These are phyloP conservation scores for Sugiyamaella xylanicola DNA, from an alignment of 1,139 yeast genomes.

Conservation along the genomic window DNA sequence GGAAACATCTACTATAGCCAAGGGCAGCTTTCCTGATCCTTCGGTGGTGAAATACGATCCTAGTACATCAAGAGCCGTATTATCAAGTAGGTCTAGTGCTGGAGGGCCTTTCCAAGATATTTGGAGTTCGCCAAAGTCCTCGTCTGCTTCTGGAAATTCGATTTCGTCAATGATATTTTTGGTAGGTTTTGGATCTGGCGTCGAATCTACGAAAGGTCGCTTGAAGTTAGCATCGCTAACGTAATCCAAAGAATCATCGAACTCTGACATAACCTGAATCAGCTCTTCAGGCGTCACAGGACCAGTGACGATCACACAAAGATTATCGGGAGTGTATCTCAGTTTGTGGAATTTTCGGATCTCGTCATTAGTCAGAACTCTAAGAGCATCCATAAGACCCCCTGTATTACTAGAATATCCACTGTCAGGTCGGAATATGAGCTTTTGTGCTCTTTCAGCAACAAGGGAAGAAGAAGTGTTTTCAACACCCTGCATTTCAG, in stretches of 20 bases:
- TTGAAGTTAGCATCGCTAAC: conserved; percentile 43
- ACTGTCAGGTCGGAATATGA: conserved; percentile 59
- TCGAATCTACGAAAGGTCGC: conserved; percentile 84
- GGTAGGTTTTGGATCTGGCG: conserved; percentile 47
- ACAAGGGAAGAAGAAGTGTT: conserved; percentile 74
- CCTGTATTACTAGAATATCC: conserved; percentile 96
- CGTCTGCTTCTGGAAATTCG: conserved; percentile 89
- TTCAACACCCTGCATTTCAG: conserved; percentile 96
- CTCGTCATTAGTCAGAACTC: conserved; percentile 69
- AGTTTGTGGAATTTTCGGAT: conserved; percentile 73
- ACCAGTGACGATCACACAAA: conserved; percentile 82
- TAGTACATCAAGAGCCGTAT: conserved; percentile 69
- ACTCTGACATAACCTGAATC: conserved; percentile 57
- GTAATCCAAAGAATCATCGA: conserved; percentile 60
- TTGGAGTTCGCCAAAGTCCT: conserved; percentile 73
- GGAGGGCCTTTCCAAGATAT: conserved; percentile 86
- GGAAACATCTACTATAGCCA: conserved; percentile 73
- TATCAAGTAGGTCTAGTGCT: conserved; percentile 53
- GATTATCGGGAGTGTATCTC: conserved; percentile 79
- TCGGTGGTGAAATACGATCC: conserved; percentile 73
- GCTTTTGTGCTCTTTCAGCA: conserved; percentile 62
- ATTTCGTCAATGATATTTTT: conserved; percentile 51
- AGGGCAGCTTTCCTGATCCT: conserved; percentile 63
- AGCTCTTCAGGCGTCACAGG: conserved; percentile 76
- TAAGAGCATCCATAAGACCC: conserved; percentile 76